Base-by-base conservation (phyloP, 2,329 filamentous ascomycete genomes). In the Pseudopyricularia cyperi region DNA sequence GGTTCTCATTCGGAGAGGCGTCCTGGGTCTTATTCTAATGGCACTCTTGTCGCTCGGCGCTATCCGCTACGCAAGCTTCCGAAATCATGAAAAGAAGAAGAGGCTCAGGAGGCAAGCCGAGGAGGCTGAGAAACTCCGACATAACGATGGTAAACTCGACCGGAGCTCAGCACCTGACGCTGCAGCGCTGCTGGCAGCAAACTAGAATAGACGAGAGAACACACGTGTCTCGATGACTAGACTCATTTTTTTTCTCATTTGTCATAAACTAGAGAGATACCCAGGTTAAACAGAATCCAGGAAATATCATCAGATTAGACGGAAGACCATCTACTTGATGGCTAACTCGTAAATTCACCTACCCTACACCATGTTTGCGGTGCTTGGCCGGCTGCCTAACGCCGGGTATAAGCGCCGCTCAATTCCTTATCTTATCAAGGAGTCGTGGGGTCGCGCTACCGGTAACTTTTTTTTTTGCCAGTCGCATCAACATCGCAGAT, bases 1-100 rank as follows among this genome's bases (percentile, higher is more conserved):
- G 93, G 82, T 96, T 39, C 68, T 83, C 57, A 87, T 82, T 55
- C 71, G 79, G 52, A 72, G 80, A 50, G 79, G 80, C 22, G 79
- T 80, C 28, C 64, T 81, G 35, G 80, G 80, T n/a, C 82, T 84
- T 56, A 62, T 83, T 51, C 80, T 83, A 66, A 80, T 84, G 78
- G 80, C 74, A 30, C 68, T 83, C 33, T 62, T 83, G 55, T 81
- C 79, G 7, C 66, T 85, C 14, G 71, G 72, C 12, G 77, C 75
- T 28, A 66, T 85, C 49, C 74, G 79, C 24, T 84, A 82, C 61
- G 71, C 75, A 3, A 80, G 77, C 46, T 81, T 79, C 56, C 66
- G 74, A 30, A 67, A 67, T 55, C 74, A 78, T 51, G 68, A 76
- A 63, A 68, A 67, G 59, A 65, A 75, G 62, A 70, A 65, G 58